Evolutionary conservation across 2,329 filamentous ascomycete genomes (phyloP).

Genomic region (Westerdykella aurantiaca): DNA sequence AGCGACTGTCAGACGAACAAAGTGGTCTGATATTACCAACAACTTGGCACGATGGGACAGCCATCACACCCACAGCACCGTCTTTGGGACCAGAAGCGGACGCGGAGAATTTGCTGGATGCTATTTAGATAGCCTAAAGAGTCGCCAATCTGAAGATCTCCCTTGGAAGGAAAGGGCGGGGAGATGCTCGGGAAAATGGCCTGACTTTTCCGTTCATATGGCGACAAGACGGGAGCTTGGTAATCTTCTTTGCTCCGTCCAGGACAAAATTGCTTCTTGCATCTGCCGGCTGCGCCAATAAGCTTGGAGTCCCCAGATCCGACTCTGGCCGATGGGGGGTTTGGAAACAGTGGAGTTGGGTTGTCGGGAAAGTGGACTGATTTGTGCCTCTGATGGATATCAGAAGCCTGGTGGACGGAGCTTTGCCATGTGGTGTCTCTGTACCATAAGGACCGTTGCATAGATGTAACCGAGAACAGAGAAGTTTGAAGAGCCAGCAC

Average conservation of each 20-base stretch:
- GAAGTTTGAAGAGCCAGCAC: too few species aligned
- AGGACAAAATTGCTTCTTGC: not conserved
- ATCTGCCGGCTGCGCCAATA: not conserved
- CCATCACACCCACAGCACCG: too few species aligned
- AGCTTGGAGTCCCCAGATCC: not conserved
- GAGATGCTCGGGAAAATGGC: constrained; percentile 6
- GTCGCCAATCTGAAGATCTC: constrained; percentile 2
- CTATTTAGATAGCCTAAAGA: not conserved
- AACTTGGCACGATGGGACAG: too few species aligned
- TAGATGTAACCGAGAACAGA: too few species aligned
- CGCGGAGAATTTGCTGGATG: too few species aligned
- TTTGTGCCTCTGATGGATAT: not conserved
- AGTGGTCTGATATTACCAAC: too few species aligned
- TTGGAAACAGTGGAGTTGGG: not conserved
- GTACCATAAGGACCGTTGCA: too few species aligned
- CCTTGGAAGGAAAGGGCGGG: not conserved
- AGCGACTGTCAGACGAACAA: too few species aligned
- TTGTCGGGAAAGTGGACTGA: constrained; percentile 5
- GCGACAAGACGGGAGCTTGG: constrained; percentile 3
- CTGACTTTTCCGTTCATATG: constrained; percentile 8
- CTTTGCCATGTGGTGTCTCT: not conserved
- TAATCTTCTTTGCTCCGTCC: not conserved
- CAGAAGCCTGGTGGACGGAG: not conserved
- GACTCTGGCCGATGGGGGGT: not conserved
- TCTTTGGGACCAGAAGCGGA: too few species aligned